Evolutionary conservation across 2,329 filamentous ascomycete genomes (phyloP).

Genomic region (Fusarium illudens): DNA sequence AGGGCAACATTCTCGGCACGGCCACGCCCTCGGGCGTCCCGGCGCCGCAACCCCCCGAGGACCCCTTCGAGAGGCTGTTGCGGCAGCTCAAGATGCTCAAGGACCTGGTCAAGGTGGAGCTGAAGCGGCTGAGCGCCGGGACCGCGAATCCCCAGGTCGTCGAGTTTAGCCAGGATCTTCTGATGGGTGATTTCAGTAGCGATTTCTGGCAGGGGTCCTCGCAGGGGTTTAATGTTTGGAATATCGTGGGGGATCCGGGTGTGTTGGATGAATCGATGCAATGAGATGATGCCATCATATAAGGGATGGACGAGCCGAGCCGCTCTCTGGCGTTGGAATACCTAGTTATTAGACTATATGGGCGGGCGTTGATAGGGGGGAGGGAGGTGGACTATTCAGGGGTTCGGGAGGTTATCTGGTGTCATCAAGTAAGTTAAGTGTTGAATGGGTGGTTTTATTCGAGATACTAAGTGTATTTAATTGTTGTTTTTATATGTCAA

Average conservation of each 20-base stretch:
- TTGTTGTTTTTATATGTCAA: not conserved
- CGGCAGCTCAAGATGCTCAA: slow-evolving; percentile 44
- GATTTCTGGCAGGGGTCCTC: slow-evolving; percentile 42
- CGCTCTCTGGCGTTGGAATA: not conserved
- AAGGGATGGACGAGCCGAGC: not conserved
- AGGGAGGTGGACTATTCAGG: not conserved
- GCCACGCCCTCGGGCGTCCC: slow-evolving; percentile 11
- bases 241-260: slow-evolving; percentile 40
- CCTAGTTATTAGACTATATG: not conserved
- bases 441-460: slow-evolving; percentile 4
- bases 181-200: slow-evolving; percentile 36
- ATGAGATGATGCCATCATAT: not conserved
- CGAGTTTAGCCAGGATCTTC: slow-evolving; percentile 34
- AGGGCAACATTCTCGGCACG: slow-evolving; percentile 34
- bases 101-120: slow-evolving; percentile 45
- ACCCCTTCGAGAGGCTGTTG: slow-evolving; percentile 46
- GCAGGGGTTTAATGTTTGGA: slow-evolving; percentile 39
- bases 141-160: slow-evolving; percentile 28
- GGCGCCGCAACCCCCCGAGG: slow-evolving; percentile 32
- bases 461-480: slow-evolving; percentile 4
- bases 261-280: slow-evolving; percentile 31
- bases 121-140: slow-evolving; percentile 38
- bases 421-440: no score
- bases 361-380: not conserved
- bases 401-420: not conserved